Evolutionary conservation across 2,329 filamentous ascomycete genomes (phyloP).

Genomic region (Clarireedia homoeocarpa): DNA sequence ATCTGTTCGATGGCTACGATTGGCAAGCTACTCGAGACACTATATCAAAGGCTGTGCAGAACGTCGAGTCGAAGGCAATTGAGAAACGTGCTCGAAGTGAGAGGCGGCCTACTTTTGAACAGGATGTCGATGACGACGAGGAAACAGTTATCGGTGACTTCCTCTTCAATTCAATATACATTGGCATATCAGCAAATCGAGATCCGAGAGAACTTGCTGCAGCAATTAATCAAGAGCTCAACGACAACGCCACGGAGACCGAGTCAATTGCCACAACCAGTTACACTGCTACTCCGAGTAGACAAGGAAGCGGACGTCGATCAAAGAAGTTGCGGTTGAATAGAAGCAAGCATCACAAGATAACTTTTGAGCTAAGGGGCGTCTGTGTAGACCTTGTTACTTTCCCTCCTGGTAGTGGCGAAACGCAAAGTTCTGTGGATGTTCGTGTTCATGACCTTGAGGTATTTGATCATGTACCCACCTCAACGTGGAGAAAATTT

Average conservation of each 20-base stretch:
- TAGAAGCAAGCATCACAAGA: constrained; percentile 86
- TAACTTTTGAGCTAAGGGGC: constrained; percentile 86
- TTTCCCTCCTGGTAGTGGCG: constrained; percentile 67
- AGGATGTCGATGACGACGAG: constrained; percentile 71
- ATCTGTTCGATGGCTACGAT: constrained; percentile 95
- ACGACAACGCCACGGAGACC: constrained; percentile 81
- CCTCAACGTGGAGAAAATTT: constrained; percentile 98
- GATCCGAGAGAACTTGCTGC: constrained; percentile 75
- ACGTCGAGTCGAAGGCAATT: constrained; percentile 75
- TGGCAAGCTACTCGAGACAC: constrained; percentile 83
- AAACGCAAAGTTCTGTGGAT: constrained; percentile 83
- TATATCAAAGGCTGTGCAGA: constrained; percentile 80
- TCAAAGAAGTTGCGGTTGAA: constrained; percentile 61
- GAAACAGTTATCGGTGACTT: constrained; percentile 89
- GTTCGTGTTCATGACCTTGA: constrained; percentile 76
- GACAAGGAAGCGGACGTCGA: constrained; percentile 32
- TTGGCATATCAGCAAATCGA: constrained; percentile 78
- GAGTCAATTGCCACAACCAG: constrained; percentile 79
- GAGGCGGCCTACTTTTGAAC: constrained; percentile 45
- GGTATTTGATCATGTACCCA: constrained; percentile 88
- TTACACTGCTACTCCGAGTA: constrained; percentile 49
- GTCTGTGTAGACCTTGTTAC: constrained; percentile 75
- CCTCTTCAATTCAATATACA: constrained; percentile 98
- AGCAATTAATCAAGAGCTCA: constrained; percentile 81
- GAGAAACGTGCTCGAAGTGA: constrained; percentile 59